Evolutionary conservation across 192 early-diverging fungal species (phyloP).

Genomic region (Backusella parvicylindrica): DNA sequence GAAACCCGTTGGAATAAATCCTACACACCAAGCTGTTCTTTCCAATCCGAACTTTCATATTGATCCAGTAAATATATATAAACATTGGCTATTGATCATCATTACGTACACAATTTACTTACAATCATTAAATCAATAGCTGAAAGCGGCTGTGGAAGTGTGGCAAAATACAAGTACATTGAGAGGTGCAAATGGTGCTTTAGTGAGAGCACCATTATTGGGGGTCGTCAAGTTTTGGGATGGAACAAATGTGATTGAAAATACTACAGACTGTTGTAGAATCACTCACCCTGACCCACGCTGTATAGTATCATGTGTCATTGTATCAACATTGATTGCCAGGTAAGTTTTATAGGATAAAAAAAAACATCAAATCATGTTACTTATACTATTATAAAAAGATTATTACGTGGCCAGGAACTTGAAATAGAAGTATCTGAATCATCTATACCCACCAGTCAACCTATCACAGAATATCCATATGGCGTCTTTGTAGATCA

Average conservation of each 20-base stretch:
- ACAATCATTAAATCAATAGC: background rate
- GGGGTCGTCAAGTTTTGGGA: slow-evolving; percentile 45
- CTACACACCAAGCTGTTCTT: slow-evolving; percentile 46
- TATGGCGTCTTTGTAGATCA: background rate
- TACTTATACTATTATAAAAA: background rate
- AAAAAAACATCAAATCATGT: background rate
- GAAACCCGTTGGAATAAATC: slow-evolving; percentile 51
- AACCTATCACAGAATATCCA: background rate
- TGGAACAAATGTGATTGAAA: slow-evolving; percentile 35
- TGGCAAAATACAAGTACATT: slow-evolving; percentile 23
- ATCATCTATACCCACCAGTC: slow-evolving; percentile 6
- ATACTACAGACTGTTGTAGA: slow-evolving; percentile 27
- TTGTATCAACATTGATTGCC: slow-evolving; percentile 38
- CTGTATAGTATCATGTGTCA: slow-evolving; percentile 40
- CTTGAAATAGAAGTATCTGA: slow-evolving; percentile 13
- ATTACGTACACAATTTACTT: background rate
- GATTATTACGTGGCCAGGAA: slow-evolving; percentile 33
- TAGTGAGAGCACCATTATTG: slow-evolving; percentile 40
- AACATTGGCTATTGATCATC: background rate
- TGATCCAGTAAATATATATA: slow-evolving; percentile 40
- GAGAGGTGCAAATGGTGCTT: slow-evolving; percentile 43
- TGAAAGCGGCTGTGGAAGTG: slow-evolving; percentile 32
- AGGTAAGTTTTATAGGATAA: no score
- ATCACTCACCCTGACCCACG: slow-evolving; percentile 49
- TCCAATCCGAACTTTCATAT: slow-evolving; percentile 39